Evolutionary conservation across 352 stramenopile genomes (phyloP), one percentile per base, ranked within the genome.

Genomic region (Pythium pectinolyticum): DNA sequence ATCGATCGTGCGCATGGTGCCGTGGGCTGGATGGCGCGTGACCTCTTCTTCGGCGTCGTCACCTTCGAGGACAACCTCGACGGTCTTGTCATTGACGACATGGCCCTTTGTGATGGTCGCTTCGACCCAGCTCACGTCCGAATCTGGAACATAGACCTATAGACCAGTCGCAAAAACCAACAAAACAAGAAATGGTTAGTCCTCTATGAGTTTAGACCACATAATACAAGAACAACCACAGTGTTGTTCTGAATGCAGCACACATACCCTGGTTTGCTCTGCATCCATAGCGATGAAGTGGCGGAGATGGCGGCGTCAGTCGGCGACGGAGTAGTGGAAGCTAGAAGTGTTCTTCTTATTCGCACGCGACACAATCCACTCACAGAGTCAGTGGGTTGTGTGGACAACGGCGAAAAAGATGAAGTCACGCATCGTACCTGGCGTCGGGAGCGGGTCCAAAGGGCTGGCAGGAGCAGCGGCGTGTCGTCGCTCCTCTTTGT

Each of bases 111-210:
- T 89, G 63, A 95, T 92, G 50, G 77, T 83, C 54, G 83, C 87
- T 59, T 90, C 82, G 46, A 94, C 84, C 84, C 85, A 95, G 46
- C 75, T 86, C 57, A 95, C 84, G 46, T 86, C 75, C 34, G 70
- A 52, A 68, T 95, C 84, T 7, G 82, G 82, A 47, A 95, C 84
- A 74, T 95, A 95, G 54, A 95, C 79, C 84, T 95, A 73, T 28
- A 54, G 31, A 40, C 39, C 43, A 17, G 51, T n/a, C 19, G 17
- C 25, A 35, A 27, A 49, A 19, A 31, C 40, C 24, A 30, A 34
- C 48, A 31, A 41, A 45, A 11, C 22, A 20, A n/a, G 25, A 41
- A n/a, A 60, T 41, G 17, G 53, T 50, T 57, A n/a, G n/a, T n/a
- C n/a, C 32, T 57, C 15, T 17, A 8, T 28, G 22, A 39, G 32